Evolutionary conservation across 1,139 yeast species (phyloP).

Genomic region (Diutina siamensis): DNA sequence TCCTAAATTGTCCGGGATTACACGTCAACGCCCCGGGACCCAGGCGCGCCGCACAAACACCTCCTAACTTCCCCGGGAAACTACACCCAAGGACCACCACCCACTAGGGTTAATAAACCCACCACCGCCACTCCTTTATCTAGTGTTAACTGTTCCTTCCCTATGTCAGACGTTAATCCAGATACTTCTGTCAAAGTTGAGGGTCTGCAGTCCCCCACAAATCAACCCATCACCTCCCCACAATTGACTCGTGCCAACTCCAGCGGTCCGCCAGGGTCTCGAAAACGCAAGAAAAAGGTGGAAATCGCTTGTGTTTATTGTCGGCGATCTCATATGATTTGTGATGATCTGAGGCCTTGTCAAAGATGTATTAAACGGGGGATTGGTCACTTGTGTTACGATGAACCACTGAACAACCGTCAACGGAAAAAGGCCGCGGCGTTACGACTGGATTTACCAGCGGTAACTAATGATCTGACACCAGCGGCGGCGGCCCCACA

Average conservation of each 20-base stretch:
- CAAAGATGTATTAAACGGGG: conserved; percentile 78
- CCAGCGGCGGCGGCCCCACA: not conserved
- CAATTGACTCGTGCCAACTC: not conserved
- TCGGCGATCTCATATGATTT: conserved; percentile 88
- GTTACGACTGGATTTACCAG: not conserved
- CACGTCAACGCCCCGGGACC: no score
- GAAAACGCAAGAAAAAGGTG: conserved; percentile 41
- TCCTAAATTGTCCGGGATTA: not conserved
- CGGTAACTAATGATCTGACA: not conserved
- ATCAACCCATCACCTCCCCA: not conserved
- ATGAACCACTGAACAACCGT: conserved; percentile 46
- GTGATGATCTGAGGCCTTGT: conserved; percentile 83
- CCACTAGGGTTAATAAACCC: not conserved
- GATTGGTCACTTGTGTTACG: conserved; percentile 83
- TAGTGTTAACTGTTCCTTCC: no score
- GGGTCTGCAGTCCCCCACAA: not conserved
- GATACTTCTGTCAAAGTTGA: not conserved
- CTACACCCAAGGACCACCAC: not conserved
- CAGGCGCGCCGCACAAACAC: no score
- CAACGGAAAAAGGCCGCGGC: conserved; percentile 22
- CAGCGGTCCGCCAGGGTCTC: not conserved
- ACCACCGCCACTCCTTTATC: no score
- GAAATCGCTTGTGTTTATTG: conserved; percentile 82
- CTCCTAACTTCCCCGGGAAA: no score
- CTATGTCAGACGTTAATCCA: not conserved